Conservation (phyloP, 2,329 filamentous ascomycete genomes). For the Alternaria longipes region DNA sequence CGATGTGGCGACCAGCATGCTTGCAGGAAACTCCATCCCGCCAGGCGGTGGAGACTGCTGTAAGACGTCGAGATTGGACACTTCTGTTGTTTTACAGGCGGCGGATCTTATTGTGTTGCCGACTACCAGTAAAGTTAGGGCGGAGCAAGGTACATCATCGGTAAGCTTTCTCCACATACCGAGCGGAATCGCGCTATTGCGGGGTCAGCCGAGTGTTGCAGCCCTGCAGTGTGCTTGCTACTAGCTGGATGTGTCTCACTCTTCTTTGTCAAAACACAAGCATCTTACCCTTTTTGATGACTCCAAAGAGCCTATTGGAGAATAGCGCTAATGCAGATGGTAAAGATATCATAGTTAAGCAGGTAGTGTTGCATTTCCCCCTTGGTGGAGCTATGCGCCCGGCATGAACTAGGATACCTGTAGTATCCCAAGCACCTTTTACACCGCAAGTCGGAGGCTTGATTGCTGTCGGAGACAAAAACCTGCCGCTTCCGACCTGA, state of each 20-base stretch:
- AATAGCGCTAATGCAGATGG: neutral
- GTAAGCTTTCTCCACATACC: neutral
- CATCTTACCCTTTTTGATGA: neutral
- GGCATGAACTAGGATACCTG: neutral
- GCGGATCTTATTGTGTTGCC: slow-evolving; percentile 7
- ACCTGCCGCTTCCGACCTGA: neutral
- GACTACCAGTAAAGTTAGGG: neutral
- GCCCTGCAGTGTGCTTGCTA: neutral
- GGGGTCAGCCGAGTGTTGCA: neutral
- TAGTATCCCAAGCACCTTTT: neutral
- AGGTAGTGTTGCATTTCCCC: neutral
- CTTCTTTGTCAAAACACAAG: neutral
- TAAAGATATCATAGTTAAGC: neutral
- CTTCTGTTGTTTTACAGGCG: neutral
- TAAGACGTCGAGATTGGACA: neutral
- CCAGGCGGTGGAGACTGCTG: neutral
- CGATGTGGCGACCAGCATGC: neutral
- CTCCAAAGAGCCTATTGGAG: neutral
- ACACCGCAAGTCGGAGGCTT: neutral
- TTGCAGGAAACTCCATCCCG: neutral
- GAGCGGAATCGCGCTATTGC: neutral
- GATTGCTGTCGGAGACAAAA: neutral
- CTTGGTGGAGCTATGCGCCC: neutral
- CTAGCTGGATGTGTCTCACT: neutral
- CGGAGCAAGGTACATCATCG: neutral